Evolutionary conservation across 139 green algal genomes (phyloP), one percentile per base, ranked within the genome.

Genomic region (Closterium sp.): DNA sequence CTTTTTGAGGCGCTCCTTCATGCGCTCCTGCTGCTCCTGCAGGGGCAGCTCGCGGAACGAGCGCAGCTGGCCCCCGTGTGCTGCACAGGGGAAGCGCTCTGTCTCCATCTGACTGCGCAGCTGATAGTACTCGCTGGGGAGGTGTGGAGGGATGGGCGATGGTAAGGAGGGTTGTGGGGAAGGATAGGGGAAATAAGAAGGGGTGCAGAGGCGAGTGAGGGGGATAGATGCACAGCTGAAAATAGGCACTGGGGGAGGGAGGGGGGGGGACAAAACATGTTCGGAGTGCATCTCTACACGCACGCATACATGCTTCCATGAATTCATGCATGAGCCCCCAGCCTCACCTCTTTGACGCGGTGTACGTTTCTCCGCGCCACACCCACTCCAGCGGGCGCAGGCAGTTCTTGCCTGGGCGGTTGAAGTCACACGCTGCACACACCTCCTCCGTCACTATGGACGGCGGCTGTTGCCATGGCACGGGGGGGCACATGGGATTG

Each of bases 401-500:
- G 96, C 98, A 99, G 0, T 92, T 98, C 95, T 99, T 99, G 89
- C 96, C 97, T 4, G 97, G 97, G 11, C 93, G 94, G 95, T 99
- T 99, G 96, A 98, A 99, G 94, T 97, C 97, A 95, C 98, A 99
- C 4, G 98, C 97, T 3, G 98, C 98, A 94, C 98, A 99, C 92
- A 98, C 96, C 89, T 98, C 97, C 85, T 99, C 97, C 31, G 85
- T 95, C 86, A 96, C 94, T 19, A 95, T 96, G 13, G 92, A 92
- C 34, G 91, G 50, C 70, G 95, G 95, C 90, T 94, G 89, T 17
- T 50, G 38, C 38, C 38, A 50, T n/a, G 10, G 22, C 73, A 86
- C 21, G 73, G 22, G 21, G 73, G 22, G 21, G 73, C 11, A 89
- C 89, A 88, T 95, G 95, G 24, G 50, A 50, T 31, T 6, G 89